phyloP scores from a whole-genome alignment of 495 filamentous ascomycete species.

The Entonaema liquescens region DNA sequence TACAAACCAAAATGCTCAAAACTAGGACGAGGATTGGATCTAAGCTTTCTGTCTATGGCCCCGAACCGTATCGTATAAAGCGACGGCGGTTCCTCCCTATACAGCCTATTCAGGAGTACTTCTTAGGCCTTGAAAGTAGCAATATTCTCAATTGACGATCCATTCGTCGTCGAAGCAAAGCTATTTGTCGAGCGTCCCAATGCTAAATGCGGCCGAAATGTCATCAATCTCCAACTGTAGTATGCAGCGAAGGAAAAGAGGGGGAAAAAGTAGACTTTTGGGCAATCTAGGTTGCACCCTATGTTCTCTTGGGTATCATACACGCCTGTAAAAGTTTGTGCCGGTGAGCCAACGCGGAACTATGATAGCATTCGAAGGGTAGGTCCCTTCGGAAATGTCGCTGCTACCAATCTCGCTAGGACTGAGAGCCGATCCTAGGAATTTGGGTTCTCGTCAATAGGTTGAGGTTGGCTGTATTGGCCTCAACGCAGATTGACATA shows the following conservation, averaged over 20 bases:
- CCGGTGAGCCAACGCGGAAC: conserved; percentile 10
- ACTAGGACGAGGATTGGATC: not conserved
- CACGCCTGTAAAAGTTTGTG: conserved; percentile 17
- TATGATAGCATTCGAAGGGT: not conserved
- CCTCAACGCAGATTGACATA: conserved; percentile 9
- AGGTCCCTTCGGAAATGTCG: conserved; percentile 2
- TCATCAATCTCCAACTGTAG: conserved; percentile 26
- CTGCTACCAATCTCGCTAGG: conserved; percentile 12
- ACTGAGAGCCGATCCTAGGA: not conserved
- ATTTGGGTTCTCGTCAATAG: conserved; percentile 6
- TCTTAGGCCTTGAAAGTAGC: not conserved
- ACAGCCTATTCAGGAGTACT: not conserved
- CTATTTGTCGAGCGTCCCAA: not conserved
- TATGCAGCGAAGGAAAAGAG: conserved; percentile 25
- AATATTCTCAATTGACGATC: not conserved
- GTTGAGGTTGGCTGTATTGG: not conserved
- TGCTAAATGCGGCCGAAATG: conserved; percentile 21
- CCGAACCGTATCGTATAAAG: not conserved
- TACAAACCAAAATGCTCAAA: not conserved
- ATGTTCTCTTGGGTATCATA: conserved; percentile 43
- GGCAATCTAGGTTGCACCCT: conserved; percentile 45
- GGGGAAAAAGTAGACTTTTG: conserved; percentile 19
- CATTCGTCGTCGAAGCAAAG: not conserved
- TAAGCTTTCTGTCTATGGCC: not conserved
- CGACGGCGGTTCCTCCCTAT: not conserved